Percentiles rank a stretch among this genome's conserved stretches.
Conservation (phyloP, 108 stramenopile species). For the Pseudonitzschia multistriata region DNA sequence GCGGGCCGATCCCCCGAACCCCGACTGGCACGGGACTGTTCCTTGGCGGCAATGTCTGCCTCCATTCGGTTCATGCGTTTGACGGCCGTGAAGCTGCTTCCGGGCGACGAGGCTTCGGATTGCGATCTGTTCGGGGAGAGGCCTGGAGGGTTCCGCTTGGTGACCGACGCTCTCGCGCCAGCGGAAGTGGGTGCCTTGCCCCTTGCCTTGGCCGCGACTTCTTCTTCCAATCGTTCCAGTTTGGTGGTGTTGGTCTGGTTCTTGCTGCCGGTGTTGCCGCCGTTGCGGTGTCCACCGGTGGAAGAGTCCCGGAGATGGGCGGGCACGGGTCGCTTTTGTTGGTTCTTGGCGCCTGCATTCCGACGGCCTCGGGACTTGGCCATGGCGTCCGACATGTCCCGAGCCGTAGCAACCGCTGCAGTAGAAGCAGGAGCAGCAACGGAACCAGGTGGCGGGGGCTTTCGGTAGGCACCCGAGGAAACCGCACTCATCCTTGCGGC, state of each 20-base stretch:
- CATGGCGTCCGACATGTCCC: constrained; percentile 5
- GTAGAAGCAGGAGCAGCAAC: not conserved
- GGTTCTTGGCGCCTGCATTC: not conserved
- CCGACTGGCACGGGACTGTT: constrained; percentile 2
- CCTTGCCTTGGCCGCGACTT: constrained; percentile 1
- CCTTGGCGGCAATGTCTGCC: constrained; percentile 26
- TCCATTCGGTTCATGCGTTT: constrained; percentile 21
- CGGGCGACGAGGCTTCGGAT: not conserved
- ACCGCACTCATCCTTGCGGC: not conserved
- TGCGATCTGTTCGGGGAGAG: not conserved
- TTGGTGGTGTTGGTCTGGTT: constrained; percentile 1
- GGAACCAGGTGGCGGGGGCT: not conserved
- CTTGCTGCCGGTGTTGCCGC: not conserved
- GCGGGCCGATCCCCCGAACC: not conserved
- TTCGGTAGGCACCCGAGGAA: not conserved
- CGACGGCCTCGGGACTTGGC: constrained; percentile 6
- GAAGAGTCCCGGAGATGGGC: not conserved
- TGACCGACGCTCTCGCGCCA: not conserved
- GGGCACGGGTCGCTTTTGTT: not conserved
- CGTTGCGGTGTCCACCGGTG: not conserved
- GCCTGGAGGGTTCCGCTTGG: not conserved
- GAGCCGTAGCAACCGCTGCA: not conserved
- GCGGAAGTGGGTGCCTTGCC: not conserved
- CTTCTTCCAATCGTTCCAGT: constrained; percentile 4
- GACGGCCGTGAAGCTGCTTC: not conserved